Evolutionary conservation across 1,284 basidiomycete species (phyloP), one percentile per base, ranked within the genome.

Genomic region (Afroboletus lepidellus): DNA sequence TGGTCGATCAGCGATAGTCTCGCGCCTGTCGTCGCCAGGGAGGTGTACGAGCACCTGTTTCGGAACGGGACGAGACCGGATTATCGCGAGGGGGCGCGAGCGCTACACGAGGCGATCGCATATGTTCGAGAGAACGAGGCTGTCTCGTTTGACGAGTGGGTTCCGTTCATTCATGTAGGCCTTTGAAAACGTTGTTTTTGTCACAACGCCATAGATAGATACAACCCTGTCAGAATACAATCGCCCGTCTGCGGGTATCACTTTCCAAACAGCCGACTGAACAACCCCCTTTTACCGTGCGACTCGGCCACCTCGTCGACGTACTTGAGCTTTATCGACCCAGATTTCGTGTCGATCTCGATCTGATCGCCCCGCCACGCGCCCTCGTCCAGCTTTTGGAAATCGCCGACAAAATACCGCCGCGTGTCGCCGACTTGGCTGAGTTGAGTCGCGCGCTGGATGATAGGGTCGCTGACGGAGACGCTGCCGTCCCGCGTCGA

Each of bases 321-420:
- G 39, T 67, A 69, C 42, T 44, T 55, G 38, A 69, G 3, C 5
- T 45, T 41, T 11, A 66, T 45, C 5, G 33, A 55, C 1, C 58
- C 64, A 32, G 68, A 52, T 11, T 12, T 16, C 2, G 50, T 30
- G 9, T 61, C 55, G 11, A 64, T 7, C 15, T 48, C 50, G 8
- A 66, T 39, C n/a, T 56, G 47, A 27, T 66, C 60, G 1, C 67
- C 64, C 5, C 39, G 18, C 64, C 64, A 69, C 2, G 25, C 52
- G 6, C 11, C 54, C 13, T 59, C 55, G 8, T 43, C 51, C 7
- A 64, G 25, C 18, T 20, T n/a, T 20, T 18, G 18, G 9, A 66
- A 58, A 41, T 64, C 52, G 5, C 65, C 65, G n/a, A 69, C 24
- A 47, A 65, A 65, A 41, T 54, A 66, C 23, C 55, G 53, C 21